Evolutionary conservation across 306 rosid genomes (phyloP).

Genomic region (Fragaria ananassa): DNA sequence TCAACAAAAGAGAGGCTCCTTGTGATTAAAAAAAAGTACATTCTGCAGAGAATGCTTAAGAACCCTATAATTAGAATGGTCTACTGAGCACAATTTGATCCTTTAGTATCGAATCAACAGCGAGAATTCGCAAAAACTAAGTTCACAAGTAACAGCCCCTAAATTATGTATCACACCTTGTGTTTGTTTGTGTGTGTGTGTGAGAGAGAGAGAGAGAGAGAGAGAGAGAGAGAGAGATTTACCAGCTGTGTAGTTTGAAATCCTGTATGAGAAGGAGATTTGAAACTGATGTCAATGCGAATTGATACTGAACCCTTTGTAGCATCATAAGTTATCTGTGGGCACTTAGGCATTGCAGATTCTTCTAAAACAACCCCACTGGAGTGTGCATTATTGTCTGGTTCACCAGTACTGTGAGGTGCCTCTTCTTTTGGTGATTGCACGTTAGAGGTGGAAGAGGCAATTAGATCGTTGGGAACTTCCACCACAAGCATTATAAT

Average conservation of each 20-base stretch:
- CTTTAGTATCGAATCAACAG: neutral
- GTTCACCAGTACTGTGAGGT: conserved; percentile 40
- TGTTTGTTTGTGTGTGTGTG: neutral
- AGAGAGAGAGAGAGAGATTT: conserved; percentile 18
- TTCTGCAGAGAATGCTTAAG: neutral
- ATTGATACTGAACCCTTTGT: conserved; percentile 61
- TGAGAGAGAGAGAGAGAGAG: conserved; percentile 13
- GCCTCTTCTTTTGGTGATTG: conserved; percentile 79
- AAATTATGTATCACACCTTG: neutral
- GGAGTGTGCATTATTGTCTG: conserved; percentile 38
- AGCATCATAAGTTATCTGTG: conserved; percentile 43
- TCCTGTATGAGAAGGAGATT: conserved; percentile 88
- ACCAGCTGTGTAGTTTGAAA: conserved; percentile 93
- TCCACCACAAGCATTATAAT: conserved; percentile 96
- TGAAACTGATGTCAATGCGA: conserved; percentile 90
- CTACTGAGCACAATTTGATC: neutral
- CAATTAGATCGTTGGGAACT: conserved; percentile 73
- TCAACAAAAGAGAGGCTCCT: neutral
- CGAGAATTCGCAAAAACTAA: neutral
- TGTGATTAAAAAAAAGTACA: neutral
- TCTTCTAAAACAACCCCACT: conserved; percentile 56
- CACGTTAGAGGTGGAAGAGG: conserved; percentile 50
- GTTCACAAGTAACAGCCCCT: neutral
- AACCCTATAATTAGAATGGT: neutral
- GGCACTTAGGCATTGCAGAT: conserved; percentile 43